Percentiles rank a stretch among this genome's conserved stretches.
phyloP scores from a whole-genome alignment of 1,284 basidiomycete species.

The Microbotryomycetes sp. region DNA sequence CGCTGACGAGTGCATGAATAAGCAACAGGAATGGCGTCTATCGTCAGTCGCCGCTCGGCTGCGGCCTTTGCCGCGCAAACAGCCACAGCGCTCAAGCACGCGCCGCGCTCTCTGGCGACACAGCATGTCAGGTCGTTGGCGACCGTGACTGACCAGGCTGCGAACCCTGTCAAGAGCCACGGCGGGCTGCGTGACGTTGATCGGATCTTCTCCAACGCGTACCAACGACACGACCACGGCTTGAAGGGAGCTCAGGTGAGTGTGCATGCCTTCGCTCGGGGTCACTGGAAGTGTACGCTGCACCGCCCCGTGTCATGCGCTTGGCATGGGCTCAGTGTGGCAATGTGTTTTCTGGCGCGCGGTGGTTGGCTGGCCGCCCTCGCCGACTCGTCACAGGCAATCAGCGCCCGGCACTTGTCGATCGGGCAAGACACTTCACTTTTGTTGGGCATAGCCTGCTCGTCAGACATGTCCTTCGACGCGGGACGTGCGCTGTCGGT shows the following conservation, averaged over 20 bases:
- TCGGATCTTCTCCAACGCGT: constrained; percentile 56
- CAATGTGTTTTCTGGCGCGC: background rate
- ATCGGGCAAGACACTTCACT: background rate
- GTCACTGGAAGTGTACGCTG: too few relatives aligned
- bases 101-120: too few relatives aligned
- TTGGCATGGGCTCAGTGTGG: too few relatives aligned
- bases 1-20: too few relatives aligned
- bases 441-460: too few relatives aligned
- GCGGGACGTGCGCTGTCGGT: too few relatives aligned
- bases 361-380: background rate
- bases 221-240: constrained; percentile 74
- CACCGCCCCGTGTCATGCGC: background rate
- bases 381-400: background rate
- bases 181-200: constrained; percentile 90
- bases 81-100: too few relatives aligned
- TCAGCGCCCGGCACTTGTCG: constrained; percentile 25
- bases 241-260: constrained; percentile 76
- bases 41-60: background rate
- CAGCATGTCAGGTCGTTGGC: too few relatives aligned
- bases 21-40: constrained; percentile 73
- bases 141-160: constrained; percentile 24
- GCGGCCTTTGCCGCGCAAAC: too few relatives aligned
- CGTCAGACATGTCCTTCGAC: too few relatives aligned
- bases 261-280: background rate
- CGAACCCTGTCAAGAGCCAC: constrained; percentile 11